Conservation (phyloP, 768 basidiomycete species). For the Mrakia hoshinonis region DNA sequence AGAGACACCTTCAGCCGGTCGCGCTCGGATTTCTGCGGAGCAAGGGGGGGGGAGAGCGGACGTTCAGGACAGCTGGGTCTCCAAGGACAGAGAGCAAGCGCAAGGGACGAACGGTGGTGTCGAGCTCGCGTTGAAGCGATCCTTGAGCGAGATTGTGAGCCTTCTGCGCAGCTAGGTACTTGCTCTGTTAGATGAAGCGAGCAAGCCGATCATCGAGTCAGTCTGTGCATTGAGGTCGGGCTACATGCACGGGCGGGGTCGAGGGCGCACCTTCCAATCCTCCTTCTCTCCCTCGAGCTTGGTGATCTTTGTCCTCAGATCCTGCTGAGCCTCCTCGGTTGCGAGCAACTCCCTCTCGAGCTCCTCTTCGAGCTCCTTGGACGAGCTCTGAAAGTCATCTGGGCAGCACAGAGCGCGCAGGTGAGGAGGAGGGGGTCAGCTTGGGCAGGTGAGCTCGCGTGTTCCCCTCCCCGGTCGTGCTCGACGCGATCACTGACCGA, state of each 20-base stretch:
- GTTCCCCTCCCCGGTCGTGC: background rate
- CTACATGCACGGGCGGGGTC: constrained; percentile 41
- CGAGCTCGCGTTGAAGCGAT: constrained; percentile 84
- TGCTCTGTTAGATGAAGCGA: constrained; percentile 32
- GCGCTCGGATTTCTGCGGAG: constrained; percentile 52
- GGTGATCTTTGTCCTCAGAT: constrained; percentile 35
- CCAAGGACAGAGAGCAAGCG: background rate
- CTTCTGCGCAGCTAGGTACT: constrained; percentile 40
- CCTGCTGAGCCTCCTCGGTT: constrained; percentile 36
- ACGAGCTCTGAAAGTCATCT: constrained; percentile 40
- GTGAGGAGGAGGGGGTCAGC: background rate
- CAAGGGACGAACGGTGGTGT: constrained; percentile 62
- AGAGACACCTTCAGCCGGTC: constrained; percentile 39
- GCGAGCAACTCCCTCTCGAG: constrained; percentile 38
- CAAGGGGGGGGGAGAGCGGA: background rate
- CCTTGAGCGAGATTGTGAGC: constrained; percentile 77
- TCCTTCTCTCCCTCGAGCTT: constrained; percentile 33
- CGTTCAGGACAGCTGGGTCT: background rate
- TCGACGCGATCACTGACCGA: constrained; percentile 6
- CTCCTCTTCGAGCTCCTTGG: constrained; percentile 41
- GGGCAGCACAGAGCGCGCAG: no score
- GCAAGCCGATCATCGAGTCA: background rate
- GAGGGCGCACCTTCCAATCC: constrained; percentile 70
- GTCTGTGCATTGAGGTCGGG: background rate
- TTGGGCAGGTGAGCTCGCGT: background rate